These are phyloP conservation scores for Dorcoceras hygrometricum DNA, from an alignment of 257 asterid species.

Conservation along the genomic window DNA sequence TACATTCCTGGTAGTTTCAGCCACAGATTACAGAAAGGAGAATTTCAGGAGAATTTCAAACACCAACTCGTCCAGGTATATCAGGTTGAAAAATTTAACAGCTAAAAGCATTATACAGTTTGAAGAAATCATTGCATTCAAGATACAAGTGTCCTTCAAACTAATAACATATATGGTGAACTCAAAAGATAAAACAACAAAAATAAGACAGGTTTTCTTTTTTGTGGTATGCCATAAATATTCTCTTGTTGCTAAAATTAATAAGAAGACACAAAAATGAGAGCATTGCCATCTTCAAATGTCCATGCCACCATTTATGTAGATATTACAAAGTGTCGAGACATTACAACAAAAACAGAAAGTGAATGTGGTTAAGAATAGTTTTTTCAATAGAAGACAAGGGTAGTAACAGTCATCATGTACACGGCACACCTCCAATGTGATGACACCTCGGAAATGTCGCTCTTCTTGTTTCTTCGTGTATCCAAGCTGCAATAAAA, in stretches of 20 bases:
- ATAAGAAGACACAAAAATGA: background rate
- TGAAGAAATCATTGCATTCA: background rate
- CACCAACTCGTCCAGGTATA: background rate
- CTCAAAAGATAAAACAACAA: background rate
- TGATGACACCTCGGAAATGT: slow-evolving; percentile 90
- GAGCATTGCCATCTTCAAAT: no score
- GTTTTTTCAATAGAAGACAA: no score
- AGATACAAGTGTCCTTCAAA: background rate
- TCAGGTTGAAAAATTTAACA: slow-evolving; percentile 6
- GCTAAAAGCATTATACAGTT: slow-evolving; percentile 5
- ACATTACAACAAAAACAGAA: no score
- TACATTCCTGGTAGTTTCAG: slow-evolving; percentile 67
- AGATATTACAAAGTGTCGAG: no score
- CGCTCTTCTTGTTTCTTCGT: slow-evolving; percentile 95
- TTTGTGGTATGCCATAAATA: no score
- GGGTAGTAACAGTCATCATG: background rate
- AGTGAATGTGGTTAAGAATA: no score
- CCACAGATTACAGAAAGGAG: slow-evolving; percentile 5
- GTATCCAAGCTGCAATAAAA: slow-evolving; percentile 77
- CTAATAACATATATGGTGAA: background rate
- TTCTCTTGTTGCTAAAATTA: background rate
- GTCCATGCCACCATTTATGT: no score
- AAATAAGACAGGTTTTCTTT: background rate
- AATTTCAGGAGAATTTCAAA: slow-evolving; percentile 1
- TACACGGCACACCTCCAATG: slow-evolving; percentile 65